Conservation (phyloP, 208 protist species). For the Strigomonas culicis region DNA sequence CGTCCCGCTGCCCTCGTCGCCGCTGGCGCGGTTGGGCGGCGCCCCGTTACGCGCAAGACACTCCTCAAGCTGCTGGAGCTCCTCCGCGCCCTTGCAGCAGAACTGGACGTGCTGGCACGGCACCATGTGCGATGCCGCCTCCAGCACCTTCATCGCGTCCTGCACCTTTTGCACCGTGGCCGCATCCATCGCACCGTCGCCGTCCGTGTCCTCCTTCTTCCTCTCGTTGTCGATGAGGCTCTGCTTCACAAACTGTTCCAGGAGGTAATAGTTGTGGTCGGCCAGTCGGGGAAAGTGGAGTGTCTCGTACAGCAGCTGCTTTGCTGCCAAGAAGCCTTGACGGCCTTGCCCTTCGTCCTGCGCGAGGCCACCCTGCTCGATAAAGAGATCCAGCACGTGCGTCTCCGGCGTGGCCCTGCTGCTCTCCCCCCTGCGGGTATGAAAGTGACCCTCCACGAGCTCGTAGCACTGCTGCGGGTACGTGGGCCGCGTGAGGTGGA, state of each 20-base stretch:
- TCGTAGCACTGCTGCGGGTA: conserved; percentile 36
- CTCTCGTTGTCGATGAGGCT: not conserved
- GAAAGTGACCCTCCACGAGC: conserved; percentile 23
- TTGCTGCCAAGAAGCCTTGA: not conserved
- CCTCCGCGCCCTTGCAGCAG: not conserved
- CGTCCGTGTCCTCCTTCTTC: not conserved
- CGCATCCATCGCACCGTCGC: no score
- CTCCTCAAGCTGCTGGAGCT: not conserved
- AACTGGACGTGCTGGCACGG: conserved; percentile 23
- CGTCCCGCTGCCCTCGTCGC: no score
- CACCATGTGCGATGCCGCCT: conserved; percentile 20
- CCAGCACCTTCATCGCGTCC: conserved; percentile 9
- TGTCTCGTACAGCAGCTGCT: not conserved
- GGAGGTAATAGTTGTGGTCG: not conserved
- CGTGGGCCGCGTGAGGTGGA: conserved; percentile 24
- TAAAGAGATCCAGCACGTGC: conserved; percentile 10
- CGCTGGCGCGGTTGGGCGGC: not conserved
- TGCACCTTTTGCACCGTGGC: conserved; percentile 4
- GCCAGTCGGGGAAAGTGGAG: conserved; percentile 3
- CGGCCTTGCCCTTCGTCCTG: not conserved
- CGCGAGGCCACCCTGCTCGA: conserved; percentile 15
- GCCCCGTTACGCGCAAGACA: not conserved
- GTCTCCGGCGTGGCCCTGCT: conserved; percentile 7
- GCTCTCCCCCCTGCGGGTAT: conserved; percentile 13
- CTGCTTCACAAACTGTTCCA: not conserved